Conservation (phyloP, 331 rosid species). For the Phaseolus coccineus region DNA sequence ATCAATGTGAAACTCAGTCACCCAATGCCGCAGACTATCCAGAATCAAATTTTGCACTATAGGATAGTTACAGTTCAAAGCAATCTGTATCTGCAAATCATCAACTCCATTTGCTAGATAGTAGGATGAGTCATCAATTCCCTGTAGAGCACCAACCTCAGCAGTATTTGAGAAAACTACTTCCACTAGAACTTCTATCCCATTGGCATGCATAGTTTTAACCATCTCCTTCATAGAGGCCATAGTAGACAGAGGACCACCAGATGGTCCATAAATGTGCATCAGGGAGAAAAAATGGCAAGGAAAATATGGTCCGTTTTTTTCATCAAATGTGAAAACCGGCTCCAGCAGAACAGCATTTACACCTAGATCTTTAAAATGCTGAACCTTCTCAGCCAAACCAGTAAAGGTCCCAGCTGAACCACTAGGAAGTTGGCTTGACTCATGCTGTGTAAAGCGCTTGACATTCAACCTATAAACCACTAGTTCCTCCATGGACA, state of each 20-base stretch:
- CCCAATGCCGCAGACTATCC: constrained; percentile 90
- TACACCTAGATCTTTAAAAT: constrained; percentile 76
- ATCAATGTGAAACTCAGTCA: constrained; percentile 85
- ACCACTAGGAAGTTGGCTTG: constrained; percentile 68
- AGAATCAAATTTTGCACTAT: constrained; percentile 75
- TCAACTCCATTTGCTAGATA: constrained; percentile 51
- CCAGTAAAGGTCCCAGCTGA: constrained; percentile 86
- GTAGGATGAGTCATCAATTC: constrained; percentile 74
- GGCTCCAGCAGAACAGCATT: constrained; percentile 90
- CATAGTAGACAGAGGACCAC: constrained; percentile 61
- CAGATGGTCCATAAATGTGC: constrained; percentile 72
- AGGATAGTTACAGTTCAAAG: constrained; percentile 83
- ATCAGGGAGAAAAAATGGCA: constrained; percentile 77
- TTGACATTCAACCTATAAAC: constrained; percentile 76
- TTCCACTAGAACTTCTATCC: constrained; percentile 87
- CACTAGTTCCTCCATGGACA: constrained; percentile 70
- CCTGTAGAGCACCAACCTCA: constrained; percentile 67
- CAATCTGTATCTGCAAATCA: constrained; percentile 48
- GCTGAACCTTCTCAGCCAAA: constrained; percentile 73
- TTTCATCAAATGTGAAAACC: constrained; percentile 70
- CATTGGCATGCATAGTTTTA: constrained; percentile 78
- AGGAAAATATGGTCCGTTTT: constrained; percentile 88
- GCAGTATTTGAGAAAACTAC: constrained; percentile 87
- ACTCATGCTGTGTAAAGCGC: constrained; percentile 68
- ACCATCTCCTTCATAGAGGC: constrained; percentile 88